Base-by-base conservation (phyloP, 371 early-diverging fungal genomes). In the Syncephalastrum contaminatum region DNA sequence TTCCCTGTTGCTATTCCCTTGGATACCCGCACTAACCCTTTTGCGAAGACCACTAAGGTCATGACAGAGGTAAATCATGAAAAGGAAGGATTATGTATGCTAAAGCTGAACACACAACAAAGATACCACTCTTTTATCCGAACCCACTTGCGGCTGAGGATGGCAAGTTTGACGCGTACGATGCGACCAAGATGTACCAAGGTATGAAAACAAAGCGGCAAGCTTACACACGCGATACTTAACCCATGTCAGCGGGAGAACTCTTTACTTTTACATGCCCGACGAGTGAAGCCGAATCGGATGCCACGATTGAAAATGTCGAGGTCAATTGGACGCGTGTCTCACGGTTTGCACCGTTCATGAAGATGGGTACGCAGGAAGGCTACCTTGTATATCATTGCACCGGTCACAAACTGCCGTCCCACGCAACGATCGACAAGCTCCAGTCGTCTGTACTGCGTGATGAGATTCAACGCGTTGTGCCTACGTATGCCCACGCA, bases 261-360 rank as follows among this genome's bases (percentile, higher is more conserved):
- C 64, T 70, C 14, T 74, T 70, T 51, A 74, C 68, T 1, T 70
- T 70, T 41, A 65, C 57, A 20, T 70, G 70, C 15, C 39, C 54
- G 10, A 58, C 63, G 7, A 46, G 48, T 2, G 60, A 70, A 15
- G 25, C 63, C 10, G 60, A 67, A 5, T 47, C 56, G 18, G 10
- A 42, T 5, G 36, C 21, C 12, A 60, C 58, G 0, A 54, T 70
- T n/a, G 63, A 69, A 47, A 42, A 59, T 43, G 73, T 68, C 0
- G 67, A 73, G 1, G 56, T 73, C 4, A 56, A 73, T 40, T 73
- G 73, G 73, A 65, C 73, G 3, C 62, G 73, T 15, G 39, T 69
- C 1, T 66, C 62, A 14, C 56, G 43, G 20, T 65, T 69, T 42
- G 49, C 64, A 4, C 69, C 73, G 1, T 73, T 73, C 42, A 73